Evolutionary conservation across 768 basidiomycete genomes (phyloP).

Genomic region (Termitomyces eurrhizus): DNA sequence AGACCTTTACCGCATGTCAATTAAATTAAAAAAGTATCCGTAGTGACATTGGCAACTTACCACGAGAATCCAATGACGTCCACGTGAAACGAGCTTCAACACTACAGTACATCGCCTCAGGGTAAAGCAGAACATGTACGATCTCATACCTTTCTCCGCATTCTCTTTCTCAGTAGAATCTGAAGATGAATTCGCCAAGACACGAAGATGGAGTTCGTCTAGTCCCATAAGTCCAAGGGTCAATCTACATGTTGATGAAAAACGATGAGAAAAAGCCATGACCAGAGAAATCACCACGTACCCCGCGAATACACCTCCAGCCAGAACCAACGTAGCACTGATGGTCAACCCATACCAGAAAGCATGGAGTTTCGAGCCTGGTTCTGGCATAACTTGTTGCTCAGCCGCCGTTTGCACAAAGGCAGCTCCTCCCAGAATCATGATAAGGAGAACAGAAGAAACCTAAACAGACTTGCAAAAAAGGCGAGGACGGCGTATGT

Average conservation of each 20-base stretch:
- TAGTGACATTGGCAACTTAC: slow-evolving; percentile 36
- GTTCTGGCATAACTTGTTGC: slow-evolving; percentile 15
- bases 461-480: too few species aligned
- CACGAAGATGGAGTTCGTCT: slow-evolving; percentile 89
- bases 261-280: neutral
- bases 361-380: slow-evolving; percentile 44
- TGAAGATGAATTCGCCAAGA: slow-evolving; percentile 77
- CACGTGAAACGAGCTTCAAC: slow-evolving; percentile 50
- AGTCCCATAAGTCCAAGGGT: slow-evolving; percentile 94
- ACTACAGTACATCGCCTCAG: slow-evolving; percentile 29
- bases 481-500: neutral
- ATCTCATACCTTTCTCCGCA: slow-evolving; percentile 57
- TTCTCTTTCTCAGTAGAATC: slow-evolving; percentile 61
- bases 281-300: slow-evolving; percentile 26
- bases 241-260: slow-evolving; percentile 40
- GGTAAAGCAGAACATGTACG: neutral
- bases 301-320: slow-evolving; percentile 94
- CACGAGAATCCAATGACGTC: slow-evolving; percentile 93
- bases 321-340: slow-evolving; percentile 66
- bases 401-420: neutral
- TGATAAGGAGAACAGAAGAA: neutral
- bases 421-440: neutral
- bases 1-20: slow-evolving; percentile 44
- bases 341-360: slow-evolving; percentile 75
- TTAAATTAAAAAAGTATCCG: neutral